A percentile compares a stretch with the other conserved stretches of the same genome.
These are phyloP conservation scores for Gonium pectorale DNA, from an alignment of 139 green algal genomes.

Conservation along the genomic window DNA sequence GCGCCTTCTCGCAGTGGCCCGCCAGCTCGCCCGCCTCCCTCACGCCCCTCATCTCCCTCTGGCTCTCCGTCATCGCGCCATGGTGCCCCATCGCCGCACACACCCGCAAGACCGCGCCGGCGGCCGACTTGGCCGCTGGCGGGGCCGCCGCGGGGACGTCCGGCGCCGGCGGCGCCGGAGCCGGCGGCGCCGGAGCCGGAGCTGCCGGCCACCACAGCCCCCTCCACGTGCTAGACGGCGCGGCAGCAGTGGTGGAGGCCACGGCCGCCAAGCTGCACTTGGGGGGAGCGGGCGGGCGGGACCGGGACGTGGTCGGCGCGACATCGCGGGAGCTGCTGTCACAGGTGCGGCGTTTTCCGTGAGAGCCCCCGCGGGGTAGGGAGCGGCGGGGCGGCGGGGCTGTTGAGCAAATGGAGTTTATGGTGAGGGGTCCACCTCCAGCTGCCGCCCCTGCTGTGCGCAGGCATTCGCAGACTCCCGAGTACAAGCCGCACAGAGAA, in stretches of 20 bases:
- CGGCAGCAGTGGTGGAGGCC: slow-evolving; percentile 25
- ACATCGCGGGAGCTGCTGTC: slow-evolving; percentile 17
- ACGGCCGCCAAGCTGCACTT: slow-evolving; percentile 22
- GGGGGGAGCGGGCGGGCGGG: not conserved
- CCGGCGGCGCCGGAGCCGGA: not conserved
- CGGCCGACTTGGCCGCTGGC: not conserved
- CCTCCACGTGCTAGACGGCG: not conserved
- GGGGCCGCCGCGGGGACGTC: not conserved
- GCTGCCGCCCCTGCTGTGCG: no score
- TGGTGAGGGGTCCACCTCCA: no score
- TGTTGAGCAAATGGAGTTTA: no score
- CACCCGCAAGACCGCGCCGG: slow-evolving; percentile 8
- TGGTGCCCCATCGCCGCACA: slow-evolving; percentile 58
- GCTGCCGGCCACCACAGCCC: not conserved
- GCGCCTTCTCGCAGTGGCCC: slow-evolving; percentile 76
- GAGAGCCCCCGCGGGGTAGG: no score
- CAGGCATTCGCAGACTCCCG: no score
- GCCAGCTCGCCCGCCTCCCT: slow-evolving; percentile 55
- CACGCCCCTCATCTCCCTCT: slow-evolving; percentile 69
- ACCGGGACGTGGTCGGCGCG: not conserved
- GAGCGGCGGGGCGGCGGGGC: no score
- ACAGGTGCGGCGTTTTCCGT: not conserved
- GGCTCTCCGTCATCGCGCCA: slow-evolving; percentile 70
- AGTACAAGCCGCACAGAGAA: no score
- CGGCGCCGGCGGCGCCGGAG: not conserved